phyloP scores from a whole-genome alignment of 768 basidiomycete species.

The Pisolithus tinctorius region DNA sequence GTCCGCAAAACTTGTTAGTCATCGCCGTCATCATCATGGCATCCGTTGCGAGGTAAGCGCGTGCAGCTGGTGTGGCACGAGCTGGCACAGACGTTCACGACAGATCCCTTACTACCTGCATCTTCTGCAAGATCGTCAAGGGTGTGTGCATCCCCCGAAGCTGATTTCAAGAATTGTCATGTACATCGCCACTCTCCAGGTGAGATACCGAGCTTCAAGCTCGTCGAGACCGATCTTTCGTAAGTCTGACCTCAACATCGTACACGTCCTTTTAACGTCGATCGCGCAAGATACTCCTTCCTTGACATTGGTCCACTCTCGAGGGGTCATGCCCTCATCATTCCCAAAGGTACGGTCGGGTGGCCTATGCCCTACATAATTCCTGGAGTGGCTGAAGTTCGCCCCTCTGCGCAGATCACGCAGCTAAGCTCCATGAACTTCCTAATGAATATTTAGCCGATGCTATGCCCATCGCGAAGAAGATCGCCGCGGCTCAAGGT shows the following conservation, averaged over 20 bases:
- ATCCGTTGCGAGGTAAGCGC: constrained; percentile 15
- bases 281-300: constrained; percentile 61
- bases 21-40: constrained; percentile 1
- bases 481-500: constrained; percentile 73
- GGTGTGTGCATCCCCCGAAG: constrained; percentile 35
- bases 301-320: constrained; percentile 88
- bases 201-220: constrained; percentile 85
- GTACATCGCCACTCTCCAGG: constrained; percentile 37
- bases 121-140: constrained; percentile 96
- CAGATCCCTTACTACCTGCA: constrained; percentile 58
- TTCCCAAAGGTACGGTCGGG: constrained; percentile 76
- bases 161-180: background rate
- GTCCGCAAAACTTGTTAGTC: no score
- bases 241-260: constrained; percentile 29
- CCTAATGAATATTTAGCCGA: constrained; percentile 82
- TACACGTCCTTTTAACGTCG: background rate
- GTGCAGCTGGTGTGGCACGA: background rate
- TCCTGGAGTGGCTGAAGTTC: background rate
- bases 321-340: constrained; percentile 86
- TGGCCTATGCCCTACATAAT: no score
- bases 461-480: constrained; percentile 76
- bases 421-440: constrained; percentile 78
- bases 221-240: constrained; percentile 69
- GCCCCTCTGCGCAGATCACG: constrained; percentile 54
- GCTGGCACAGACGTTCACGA: background rate